Base-by-base conservation (phyloP, 768 basidiomycete genomes). In the Mycena pura region DNA sequence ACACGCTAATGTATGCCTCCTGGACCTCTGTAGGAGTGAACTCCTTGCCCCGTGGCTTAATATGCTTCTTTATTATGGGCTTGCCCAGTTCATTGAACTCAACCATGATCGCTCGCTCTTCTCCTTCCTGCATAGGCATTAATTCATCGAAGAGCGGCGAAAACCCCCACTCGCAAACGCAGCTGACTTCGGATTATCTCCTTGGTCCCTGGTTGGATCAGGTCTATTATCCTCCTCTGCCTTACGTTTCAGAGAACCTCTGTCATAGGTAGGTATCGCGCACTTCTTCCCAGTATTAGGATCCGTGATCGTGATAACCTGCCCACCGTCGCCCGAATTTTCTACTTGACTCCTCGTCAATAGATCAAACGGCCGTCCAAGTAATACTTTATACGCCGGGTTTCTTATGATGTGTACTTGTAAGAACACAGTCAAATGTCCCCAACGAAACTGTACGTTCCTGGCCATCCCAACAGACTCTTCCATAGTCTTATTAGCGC, bases 301-400 rank as follows among this genome's bases (percentile, higher is more conserved):
- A 59, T 74, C 67, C 7, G 22, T 61, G 0, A 76, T 28, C 0
- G 70, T 72, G 1, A 77, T 46, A 0, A 50, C 57, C 45, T 70
- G 66, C n/a, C n/a, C n/a, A n/a, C n/a, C n/a, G n/a, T n/a, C n/a
- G n/a, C n/a, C n/a, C n/a, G n/a, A n/a, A n/a, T n/a, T n/a, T n/a
- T n/a, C n/a, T n/a, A n/a, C n/a, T n/a, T n/a, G n/a, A 5, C 53
- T 73, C 19, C 52, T 43, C 0, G 72, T 72, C 0, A 74, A 17
- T 0, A 68, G 60, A 45, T 73, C 70, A 50, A 76, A 74, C 0
- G 75, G 73, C 21, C 73, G 29, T 3, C 74, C 74, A 1, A 76
- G 31, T 2, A 76, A 39, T 3, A 74, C 63, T 3, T 64, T 60
- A 43, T 76, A 76, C 0, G 73, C 66, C 0, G 68, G 64, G 1